These are phyloP conservation scores for Polygonum maritimum DNA, from an alignment of 148 eudicot species.

Conservation along the genomic window DNA sequence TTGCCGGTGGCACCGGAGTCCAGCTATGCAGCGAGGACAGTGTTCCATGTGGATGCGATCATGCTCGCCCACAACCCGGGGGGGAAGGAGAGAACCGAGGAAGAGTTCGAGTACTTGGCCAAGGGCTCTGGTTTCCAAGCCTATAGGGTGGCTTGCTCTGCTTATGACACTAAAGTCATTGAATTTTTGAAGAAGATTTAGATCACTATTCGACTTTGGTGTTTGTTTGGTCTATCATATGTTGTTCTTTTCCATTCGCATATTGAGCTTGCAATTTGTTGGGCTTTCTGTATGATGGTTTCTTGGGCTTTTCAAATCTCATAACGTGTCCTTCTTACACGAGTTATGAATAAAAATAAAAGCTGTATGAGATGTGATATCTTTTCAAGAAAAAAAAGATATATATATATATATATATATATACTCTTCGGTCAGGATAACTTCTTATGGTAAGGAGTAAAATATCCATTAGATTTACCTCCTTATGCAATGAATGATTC, in stretches of 20 bases:
- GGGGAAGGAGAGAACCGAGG: slow-evolving; percentile 17
- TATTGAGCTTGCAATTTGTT: background rate
- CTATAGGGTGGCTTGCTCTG: slow-evolving; percentile 13
- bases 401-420: too few relatives aligned
- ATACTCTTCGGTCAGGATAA: too few relatives aligned
- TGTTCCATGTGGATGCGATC: slow-evolving; percentile 2
- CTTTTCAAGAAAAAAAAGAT: too few relatives aligned
- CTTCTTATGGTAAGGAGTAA: too few relatives aligned
- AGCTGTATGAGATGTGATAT: background rate
- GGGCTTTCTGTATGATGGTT: background rate
- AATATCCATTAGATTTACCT: too few relatives aligned
- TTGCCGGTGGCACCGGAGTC: slow-evolving; percentile 6
- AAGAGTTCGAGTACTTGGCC: slow-evolving; percentile 14
- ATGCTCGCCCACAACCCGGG: slow-evolving; percentile 11
- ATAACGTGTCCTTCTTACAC: background rate
- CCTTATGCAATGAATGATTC: too few relatives aligned
- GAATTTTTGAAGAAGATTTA: slow-evolving; percentile 15
- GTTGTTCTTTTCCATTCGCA: background rate
- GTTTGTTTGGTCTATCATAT: background rate
- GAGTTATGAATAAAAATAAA: background rate
- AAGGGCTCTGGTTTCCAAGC: slow-evolving; percentile 16
- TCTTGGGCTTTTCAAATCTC: background rate
- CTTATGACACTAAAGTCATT: slow-evolving; percentile 15
- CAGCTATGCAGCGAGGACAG: background rate
- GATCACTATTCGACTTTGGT: background rate